Base-by-base conservation (phyloP, 345 rosid genomes). In the Citrus medica region DNA sequence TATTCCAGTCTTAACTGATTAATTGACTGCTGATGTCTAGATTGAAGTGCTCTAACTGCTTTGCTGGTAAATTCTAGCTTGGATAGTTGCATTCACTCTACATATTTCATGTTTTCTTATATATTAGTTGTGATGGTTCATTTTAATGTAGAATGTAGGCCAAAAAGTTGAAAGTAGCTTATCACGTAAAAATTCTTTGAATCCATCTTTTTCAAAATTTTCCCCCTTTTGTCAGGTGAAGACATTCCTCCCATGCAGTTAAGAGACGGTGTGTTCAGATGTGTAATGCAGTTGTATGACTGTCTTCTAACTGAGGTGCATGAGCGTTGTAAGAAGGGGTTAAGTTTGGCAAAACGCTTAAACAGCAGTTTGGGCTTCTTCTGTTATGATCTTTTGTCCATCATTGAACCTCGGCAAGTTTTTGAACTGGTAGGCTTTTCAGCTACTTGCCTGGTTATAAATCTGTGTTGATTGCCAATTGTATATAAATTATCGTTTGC, bases 361-460 rank as follows among this genome's bases (percentile, higher is more conserved):
- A 96, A 96, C 83, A 94, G 97, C 87, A 92, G 98, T 88, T 85
- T 96, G 92, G 99, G 95, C 83, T 96, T 96, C 85, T 92, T 96
- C 85, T 96, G 99, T 70, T 96, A 94, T 85, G 99, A 96, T 90
- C 97, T 96, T 70, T 84, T 96, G 79, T 94, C 95, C 53, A 87
- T 92, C 79, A 88, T 94, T 83, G 99, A 96, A 86, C 98, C 99
- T 68, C 93, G 97, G 77, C 99, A 94, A 87, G 98, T 94, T 78
- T 96, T 94, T 85, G 99, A 96, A 80, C 78, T 96, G 94, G 98
- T 96, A 91, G 37, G 95, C 75, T 82, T 75, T 80, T 30, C 28
- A 60, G 61, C 71, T 72, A 28, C n/a, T 55, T 62, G 37, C 75
- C 21, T 22, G 24, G 37, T 65, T 66, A n/a, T 56, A 58, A 33